Conservation (phyloP, 2,329 filamentous ascomycete species). For the Sporothrix sp. region DNA sequence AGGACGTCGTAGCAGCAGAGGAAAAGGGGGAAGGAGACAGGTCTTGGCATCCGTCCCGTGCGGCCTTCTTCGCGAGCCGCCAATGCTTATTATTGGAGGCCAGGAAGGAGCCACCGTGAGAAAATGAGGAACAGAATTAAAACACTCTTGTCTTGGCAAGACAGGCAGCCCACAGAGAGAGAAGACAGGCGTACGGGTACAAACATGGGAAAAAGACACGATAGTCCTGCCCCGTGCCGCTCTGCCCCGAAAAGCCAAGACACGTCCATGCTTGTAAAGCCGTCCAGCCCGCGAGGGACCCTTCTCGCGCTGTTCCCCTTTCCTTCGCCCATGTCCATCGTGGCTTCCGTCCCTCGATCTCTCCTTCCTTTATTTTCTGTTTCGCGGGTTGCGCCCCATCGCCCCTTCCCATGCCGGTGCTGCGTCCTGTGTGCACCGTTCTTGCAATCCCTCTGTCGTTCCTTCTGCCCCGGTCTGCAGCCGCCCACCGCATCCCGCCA, state of each 20-base stretch:
- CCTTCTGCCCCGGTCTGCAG: neutral
- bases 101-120: slow-evolving; percentile 3
- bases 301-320: neutral
- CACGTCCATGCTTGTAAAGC: neutral
- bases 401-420: neutral
- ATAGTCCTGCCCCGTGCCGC: neutral
- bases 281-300: no score
- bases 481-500: neutral
- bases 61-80: neutral
- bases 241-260: neutral
- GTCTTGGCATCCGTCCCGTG: neutral
- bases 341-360: neutral
- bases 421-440: no score
- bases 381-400: neutral
- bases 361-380: neutral
- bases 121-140: slow-evolving; percentile 5
- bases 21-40: neutral
- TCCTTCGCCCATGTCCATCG: neutral
- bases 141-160: slow-evolving; percentile 7
- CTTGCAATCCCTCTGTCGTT: neutral
- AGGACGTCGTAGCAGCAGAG: neutral
- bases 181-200: neutral
- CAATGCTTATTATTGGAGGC: neutral
- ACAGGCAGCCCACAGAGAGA: neutral
- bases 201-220: neutral